Conservation (phyloP, 768 basidiomycete species). For the Termitomyces heimii region DNA sequence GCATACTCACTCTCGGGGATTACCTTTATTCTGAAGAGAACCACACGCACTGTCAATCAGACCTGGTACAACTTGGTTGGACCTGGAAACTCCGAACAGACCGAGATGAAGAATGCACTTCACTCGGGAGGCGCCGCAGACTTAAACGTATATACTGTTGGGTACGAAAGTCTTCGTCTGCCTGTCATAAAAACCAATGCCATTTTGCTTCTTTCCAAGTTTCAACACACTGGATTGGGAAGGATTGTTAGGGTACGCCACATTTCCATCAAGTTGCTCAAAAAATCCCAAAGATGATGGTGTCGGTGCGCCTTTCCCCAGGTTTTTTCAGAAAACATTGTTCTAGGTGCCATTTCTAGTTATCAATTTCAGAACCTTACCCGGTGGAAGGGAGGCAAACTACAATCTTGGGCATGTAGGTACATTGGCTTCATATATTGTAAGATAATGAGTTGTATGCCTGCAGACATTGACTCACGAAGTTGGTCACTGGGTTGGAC, state of each 20-base stretch:
- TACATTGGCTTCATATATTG: constrained; percentile 5
- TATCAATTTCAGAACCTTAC: constrained; percentile 34
- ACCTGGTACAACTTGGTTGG: constrained; percentile 46
- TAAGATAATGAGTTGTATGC: neutral
- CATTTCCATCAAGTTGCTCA: constrained; percentile 41
- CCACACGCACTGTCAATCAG: constrained; percentile 37
- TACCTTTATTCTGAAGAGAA: constrained; percentile 33
- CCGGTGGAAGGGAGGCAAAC: constrained; percentile 33
- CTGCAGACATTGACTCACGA: constrained; percentile 47
- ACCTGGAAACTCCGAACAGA: constrained; percentile 30
- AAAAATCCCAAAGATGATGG: constrained; percentile 42
- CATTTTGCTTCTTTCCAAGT: neutral
- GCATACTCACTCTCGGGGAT: constrained; percentile 33
- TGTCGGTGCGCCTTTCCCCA: constrained; percentile 17
- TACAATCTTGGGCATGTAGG: constrained; percentile 40
- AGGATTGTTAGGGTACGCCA: constrained; percentile 50
- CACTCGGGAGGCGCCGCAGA: constrained; percentile 32
- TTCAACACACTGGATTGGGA: constrained; percentile 8
- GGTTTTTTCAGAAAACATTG: neutral
- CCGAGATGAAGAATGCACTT: constrained; percentile 41
- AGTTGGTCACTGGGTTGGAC: constrained; percentile 56
- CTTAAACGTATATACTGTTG: constrained; percentile 50
- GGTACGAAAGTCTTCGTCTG: constrained; percentile 23
- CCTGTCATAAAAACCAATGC: neutral
- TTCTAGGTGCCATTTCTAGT: constrained; percentile 6